Evolutionary conservation across 2,329 filamentous ascomycete genomes (phyloP), one percentile per base, ranked within the genome.

Genomic region (Calycina herbarum): DNA sequence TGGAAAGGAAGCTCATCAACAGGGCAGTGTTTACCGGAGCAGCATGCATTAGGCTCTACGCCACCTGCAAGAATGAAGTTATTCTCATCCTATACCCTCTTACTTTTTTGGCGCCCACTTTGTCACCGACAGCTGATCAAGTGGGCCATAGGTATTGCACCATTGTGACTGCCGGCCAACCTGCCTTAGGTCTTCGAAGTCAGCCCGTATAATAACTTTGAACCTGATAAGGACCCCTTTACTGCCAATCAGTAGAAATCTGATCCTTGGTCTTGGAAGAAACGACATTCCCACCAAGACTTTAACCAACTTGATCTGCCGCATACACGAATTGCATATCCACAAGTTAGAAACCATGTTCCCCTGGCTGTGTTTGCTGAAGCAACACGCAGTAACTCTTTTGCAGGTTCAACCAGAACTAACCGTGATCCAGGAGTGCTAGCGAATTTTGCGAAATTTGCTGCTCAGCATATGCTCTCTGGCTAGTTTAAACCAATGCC

Each of bases 241-340:
- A 45, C 40, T 45, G 4, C 38, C 38, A 40, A 40, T 40, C 38
- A 40, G 38, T 40, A 40, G 38, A 40, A 40, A 40, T 40, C 38
- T 10, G 42, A 48, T 24, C 42, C 42, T 48, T 48, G 17, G 42
- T 48, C 42, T 48, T 48, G 8, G 42, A 48, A 48, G 42, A 48
- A 48, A 48, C 42, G 42, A 48, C 42, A 48, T 48, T 48, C 42
- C 42, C 6, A 48, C 42, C 7, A 48, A 48, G 17, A 48, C 42
- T 48, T 48, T 20, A 48, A 48, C 42, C 17, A 48, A 48, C 42
- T 48, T 48, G 42, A 48, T 48, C 42, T 48, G 24, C 42, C 42
- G 42, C 42, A 48, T 48, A 48, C 42, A 48, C 42, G 42, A 48
- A 48, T 5, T 48, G 42, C 17, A 48, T 48, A 48, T 48, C 42